Conservation (phyloP, 805 yeast genomes). For the Lipomyces spencermartinsiae region DNA sequence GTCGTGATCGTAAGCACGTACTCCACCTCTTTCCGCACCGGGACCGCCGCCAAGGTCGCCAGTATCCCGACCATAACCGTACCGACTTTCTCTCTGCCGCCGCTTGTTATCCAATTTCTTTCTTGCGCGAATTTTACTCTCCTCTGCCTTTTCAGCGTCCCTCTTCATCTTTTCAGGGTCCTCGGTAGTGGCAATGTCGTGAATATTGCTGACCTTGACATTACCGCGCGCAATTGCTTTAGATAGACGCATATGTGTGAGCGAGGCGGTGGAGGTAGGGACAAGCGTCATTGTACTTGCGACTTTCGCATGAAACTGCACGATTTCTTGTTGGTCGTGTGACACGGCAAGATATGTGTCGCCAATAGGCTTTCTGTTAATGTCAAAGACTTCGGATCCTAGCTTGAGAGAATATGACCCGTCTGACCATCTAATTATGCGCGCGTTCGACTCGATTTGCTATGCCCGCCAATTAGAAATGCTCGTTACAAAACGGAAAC, state of each 20-base stretch:
- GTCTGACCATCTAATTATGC: constrained; percentile 92
- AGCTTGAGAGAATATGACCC: constrained; percentile 85
- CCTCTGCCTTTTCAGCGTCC: constrained; percentile 52
- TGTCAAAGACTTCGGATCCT: constrained; percentile 87
- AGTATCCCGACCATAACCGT: constrained; percentile 18
- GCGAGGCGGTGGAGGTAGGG: constrained; percentile 89
- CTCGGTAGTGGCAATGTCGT: constrained; percentile 47
- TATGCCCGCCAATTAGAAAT: not conserved
- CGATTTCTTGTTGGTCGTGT: constrained; percentile 72
- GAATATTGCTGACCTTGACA: constrained; percentile 47
- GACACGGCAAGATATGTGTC: constrained; percentile 77
- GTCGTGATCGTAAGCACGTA: constrained; percentile 22
- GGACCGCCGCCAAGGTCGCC: constrained; percentile 17
- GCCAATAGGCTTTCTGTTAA: constrained; percentile 64
- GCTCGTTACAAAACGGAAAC: not conserved
- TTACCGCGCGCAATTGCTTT: constrained; percentile 46
- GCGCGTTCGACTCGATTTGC: constrained; percentile 80
- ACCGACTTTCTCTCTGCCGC: constrained; percentile 22
- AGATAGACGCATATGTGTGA: constrained; percentile 80
- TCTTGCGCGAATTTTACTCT: constrained; percentile 49
- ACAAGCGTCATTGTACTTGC: constrained; percentile 72
- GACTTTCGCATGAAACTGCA: constrained; percentile 71
- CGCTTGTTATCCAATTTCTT: constrained; percentile 49
- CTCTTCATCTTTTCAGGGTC: constrained; percentile 55
- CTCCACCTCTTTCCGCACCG: constrained; percentile 12